These are phyloP conservation scores for Penicillium maclennaniae DNA, from an alignment of 495 filamentous ascomycete species.

Conservation along the genomic window DNA sequence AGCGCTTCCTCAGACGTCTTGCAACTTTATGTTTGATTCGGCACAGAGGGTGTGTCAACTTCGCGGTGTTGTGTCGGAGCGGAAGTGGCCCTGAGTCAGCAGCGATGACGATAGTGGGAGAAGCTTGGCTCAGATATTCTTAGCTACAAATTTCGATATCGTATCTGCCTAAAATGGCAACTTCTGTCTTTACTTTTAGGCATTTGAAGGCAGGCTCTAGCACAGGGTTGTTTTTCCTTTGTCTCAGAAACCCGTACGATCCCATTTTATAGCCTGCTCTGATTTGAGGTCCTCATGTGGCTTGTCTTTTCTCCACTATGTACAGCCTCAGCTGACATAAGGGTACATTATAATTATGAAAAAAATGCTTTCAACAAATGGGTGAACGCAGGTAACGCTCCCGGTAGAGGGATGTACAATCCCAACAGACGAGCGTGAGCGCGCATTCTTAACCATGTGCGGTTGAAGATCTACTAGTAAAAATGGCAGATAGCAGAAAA, in stretches of 20 bases:
- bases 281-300: conserved; percentile 5
- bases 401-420: not conserved
- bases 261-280: conserved; percentile 1
- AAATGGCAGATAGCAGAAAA: conserved; percentile 1
- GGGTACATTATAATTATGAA: not conserved
- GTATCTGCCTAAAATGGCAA: conserved; percentile 12
- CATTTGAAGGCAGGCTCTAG: not conserved
- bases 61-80: conserved; percentile 7
- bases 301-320: conserved; percentile 1
- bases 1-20: not conserved
- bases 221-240: not conserved
- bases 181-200: not conserved
- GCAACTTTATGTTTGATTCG: not conserved
- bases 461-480: conserved; percentile 3
- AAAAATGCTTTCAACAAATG: not conserved
- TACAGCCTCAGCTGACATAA: not conserved
- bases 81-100: conserved; percentile 23
- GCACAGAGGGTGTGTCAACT: not conserved
- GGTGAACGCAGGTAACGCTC: not conserved
- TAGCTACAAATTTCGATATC: conserved; percentile 2
- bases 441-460: conserved; percentile 9
- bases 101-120: conserved; percentile 21
- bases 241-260: not conserved
- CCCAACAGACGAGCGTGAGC: conserved; percentile 8
- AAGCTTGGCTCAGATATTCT: conserved; percentile 15